phyloP scores from a whole-genome alignment of 495 filamentous ascomycete genomes.

The Halenospora varia region DNA sequence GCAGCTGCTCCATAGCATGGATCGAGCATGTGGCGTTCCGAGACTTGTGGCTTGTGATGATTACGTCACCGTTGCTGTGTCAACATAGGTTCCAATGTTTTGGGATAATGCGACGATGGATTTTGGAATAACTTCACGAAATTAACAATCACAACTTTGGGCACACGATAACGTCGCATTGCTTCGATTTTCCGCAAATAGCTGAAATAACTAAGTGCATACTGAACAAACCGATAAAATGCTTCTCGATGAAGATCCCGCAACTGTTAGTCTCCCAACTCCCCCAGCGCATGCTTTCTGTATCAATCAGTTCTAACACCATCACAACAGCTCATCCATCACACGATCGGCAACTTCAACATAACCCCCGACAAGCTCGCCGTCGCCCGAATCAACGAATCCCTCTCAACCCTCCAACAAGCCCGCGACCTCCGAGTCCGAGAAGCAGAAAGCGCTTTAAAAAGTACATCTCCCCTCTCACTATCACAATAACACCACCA shows the following conservation, averaged over 20 bases:
- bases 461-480: too few relatives aligned
- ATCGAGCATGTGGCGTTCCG: conserved; percentile 18
- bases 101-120: too few relatives aligned
- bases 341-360: conserved; percentile 92
- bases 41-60: conserved; percentile 17
- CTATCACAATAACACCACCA: neutral
- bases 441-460: conserved; percentile 66
- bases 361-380: conserved; percentile 81
- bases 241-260: conserved; percentile 96
- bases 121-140: too few relatives aligned
- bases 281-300: conserved; percentile 12
- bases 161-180: neutral
- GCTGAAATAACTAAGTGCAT: neutral
- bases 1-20: neutral
- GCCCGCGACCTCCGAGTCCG: conserved; percentile 72
- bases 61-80: conserved; percentile 17
- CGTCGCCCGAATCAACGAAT: conserved; percentile 81
- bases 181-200: neutral
- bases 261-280: conserved; percentile 51
- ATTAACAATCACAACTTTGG: neutral
- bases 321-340: conserved; percentile 72
- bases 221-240: conserved; percentile 45
- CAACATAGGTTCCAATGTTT: too few relatives aligned
- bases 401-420: conserved; percentile 70
- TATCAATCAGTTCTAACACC: conserved; percentile 1